Evolutionary conservation across 2,329 filamentous ascomycete species (phyloP).

Genomic region (Cyphellophora europaea): DNA sequence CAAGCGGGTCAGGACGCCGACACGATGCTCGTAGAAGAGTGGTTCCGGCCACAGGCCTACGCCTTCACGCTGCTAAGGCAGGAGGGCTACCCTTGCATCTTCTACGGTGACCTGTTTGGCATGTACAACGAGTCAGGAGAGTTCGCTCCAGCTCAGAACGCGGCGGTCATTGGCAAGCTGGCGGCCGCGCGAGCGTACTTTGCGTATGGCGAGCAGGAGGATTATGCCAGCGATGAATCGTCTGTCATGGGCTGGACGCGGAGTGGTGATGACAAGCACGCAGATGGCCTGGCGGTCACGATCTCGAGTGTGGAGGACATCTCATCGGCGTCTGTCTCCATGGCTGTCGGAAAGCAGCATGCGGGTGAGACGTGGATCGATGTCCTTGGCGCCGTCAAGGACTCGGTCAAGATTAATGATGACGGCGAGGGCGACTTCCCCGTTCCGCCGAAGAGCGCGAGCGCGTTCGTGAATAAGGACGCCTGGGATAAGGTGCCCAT

Average conservation of each 20-base stretch:
- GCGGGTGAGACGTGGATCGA: slow-evolving; percentile 56
- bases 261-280: slow-evolving; percentile 24
- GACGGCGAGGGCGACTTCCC: slow-evolving; percentile 51
- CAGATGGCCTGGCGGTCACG: slow-evolving; percentile 44
- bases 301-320: slow-evolving; percentile 41
- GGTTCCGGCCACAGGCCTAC: slow-evolving; percentile 63
- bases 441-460: slow-evolving; percentile 43
- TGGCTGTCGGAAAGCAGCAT: slow-evolving; percentile 53
- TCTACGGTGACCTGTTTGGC: slow-evolving; percentile 63
- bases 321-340: slow-evolving; percentile 25
- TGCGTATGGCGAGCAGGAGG: slow-evolving; percentile 55
- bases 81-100: slow-evolving; percentile 52
- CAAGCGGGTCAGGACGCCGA: slow-evolving; percentile 15
- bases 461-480: slow-evolving; percentile 51
- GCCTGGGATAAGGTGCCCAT: slow-evolving; percentile 24
- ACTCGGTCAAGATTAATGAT: slow-evolving; percentile 48
- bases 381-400: slow-evolving; percentile 44
- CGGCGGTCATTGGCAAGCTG: slow-evolving; percentile 43
- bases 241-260: slow-evolving; percentile 55
- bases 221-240: slow-evolving; percentile 49
- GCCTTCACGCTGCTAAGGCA: slow-evolving; percentile 59
- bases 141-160: slow-evolving; percentile 40
- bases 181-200: slow-evolving; percentile 55
- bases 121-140: slow-evolving; percentile 42
- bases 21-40: slow-evolving; percentile 13